phyloP scores from a whole-genome alignment of 1,284 basidiomycete species.

The Cutaneotrichosporon sp. region DNA sequence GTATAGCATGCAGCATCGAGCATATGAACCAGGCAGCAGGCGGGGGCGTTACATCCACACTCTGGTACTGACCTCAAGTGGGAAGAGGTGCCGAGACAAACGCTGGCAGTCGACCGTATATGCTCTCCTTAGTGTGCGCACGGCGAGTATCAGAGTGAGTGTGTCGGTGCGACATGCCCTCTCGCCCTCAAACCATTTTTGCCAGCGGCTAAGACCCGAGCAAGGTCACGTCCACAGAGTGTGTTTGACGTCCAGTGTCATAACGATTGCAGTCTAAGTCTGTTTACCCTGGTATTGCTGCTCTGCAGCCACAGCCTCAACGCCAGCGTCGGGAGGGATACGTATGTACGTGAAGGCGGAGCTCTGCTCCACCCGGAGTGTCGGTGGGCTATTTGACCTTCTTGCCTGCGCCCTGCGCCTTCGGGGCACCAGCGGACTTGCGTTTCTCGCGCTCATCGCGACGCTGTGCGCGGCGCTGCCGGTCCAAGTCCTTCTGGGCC shows the following conservation, averaged over 20 bases:
- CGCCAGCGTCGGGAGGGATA: not conserved
- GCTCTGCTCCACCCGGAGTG: not conserved
- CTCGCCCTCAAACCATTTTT: too few species aligned
- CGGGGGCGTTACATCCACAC: too few species aligned
- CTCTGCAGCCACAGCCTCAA: not conserved
- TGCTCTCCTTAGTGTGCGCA: too few species aligned
- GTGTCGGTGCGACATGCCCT: too few species aligned
- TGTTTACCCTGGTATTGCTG: not conserved
- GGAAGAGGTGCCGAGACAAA: too few species aligned
- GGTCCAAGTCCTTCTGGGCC: conserved; percentile 3
- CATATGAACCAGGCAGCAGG: not conserved
- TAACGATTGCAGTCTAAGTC: conserved; percentile 1
- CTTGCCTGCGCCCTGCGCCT: not conserved
- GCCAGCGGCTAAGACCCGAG: too few species aligned
- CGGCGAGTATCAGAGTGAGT: too few species aligned
- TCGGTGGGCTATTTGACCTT: not conserved
- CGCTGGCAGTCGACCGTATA: too few species aligned
- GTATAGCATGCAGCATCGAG: conserved; percentile 7
- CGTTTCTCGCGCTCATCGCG: conserved; percentile 2
- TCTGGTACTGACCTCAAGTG: too few species aligned
- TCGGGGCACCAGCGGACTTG: not conserved
- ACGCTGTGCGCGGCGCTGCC: not conserved
- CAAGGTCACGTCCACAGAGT: too few species aligned
- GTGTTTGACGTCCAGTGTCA: too few species aligned
- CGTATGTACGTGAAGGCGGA: not conserved